phyloP scores from a whole-genome alignment of 148 eudicot species.

The Persicaria tinctoria region DNA sequence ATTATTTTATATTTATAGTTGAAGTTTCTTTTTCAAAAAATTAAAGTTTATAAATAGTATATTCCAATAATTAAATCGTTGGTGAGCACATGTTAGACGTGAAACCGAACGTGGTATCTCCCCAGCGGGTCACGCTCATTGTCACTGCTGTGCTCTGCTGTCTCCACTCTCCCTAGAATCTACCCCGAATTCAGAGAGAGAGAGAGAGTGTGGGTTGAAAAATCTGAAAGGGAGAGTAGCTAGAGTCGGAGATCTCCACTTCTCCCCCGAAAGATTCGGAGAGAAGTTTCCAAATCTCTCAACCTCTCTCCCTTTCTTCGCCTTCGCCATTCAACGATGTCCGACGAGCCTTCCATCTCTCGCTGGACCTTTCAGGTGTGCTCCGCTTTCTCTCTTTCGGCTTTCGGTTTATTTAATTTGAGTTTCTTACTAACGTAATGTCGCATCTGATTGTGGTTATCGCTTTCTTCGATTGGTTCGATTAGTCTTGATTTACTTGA shows the following conservation, averaged over 20 bases:
- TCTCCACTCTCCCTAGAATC: no score
- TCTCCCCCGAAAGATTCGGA: background rate
- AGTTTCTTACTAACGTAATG: background rate
- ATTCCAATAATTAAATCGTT: no score
- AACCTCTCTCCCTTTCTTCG: slow-evolving; percentile 13
- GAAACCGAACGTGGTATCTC: no score
- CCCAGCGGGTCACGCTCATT: no score
- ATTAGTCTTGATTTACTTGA: background rate
- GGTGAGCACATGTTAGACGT: no score
- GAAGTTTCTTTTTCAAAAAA: no score
- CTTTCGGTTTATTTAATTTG: background rate
- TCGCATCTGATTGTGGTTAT: background rate
- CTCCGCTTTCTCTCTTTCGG: slow-evolving; percentile 1
- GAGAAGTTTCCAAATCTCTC: background rate
- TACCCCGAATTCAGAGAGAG: background rate
- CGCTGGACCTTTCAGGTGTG: slow-evolving; percentile 79
- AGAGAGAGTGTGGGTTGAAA: background rate
- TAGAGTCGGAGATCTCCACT: background rate
- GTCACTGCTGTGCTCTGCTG: no score
- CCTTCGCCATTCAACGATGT: slow-evolving; percentile 20
- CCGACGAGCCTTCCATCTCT: slow-evolving; percentile 59
- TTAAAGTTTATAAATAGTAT: no score
- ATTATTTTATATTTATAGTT: no score
- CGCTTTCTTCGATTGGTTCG: background rate
- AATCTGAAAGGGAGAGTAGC: background rate